Evolutionary conservation across 139 green algal genomes (phyloP).

Genomic region (Micractinium sp.): DNA sequence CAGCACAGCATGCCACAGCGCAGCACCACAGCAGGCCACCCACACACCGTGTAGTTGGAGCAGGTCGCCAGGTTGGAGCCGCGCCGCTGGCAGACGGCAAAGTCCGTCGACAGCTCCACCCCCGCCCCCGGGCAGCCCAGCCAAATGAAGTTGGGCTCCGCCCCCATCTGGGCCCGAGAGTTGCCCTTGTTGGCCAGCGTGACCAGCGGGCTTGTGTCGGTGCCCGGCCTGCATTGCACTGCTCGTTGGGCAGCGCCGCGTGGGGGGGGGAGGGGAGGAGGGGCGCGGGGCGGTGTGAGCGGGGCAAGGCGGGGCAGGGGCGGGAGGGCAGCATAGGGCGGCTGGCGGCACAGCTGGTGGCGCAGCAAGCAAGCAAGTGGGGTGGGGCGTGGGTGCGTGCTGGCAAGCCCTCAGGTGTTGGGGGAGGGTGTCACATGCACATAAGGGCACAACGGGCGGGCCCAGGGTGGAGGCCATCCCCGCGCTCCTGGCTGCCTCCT

Average conservation of each 20-base stretch:
- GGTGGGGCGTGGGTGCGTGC: too few species aligned
- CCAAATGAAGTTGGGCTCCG: not conserved
- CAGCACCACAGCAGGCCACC: not conserved
- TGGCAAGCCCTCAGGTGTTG: too few species aligned
- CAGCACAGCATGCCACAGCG: too few species aligned
- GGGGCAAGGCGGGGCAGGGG: not conserved
- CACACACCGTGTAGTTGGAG: not conserved
- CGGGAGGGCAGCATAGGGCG: too few species aligned
- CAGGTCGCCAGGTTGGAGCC: not conserved
- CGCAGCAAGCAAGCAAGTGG: too few species aligned
- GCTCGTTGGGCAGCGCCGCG: too few species aligned
- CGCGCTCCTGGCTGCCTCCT: too few species aligned
- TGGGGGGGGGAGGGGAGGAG: not conserved
- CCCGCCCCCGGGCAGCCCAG: not conserved
- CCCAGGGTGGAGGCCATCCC: too few species aligned
- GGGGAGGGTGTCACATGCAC: too few species aligned
- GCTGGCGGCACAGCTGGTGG: too few species aligned
- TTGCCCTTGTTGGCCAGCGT: not conserved
- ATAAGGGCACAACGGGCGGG: too few species aligned
- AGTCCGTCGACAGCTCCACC: not conserved
- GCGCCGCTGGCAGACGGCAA: not conserved
- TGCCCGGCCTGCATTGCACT: not conserved
- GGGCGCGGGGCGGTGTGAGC: not conserved
- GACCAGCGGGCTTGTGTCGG: not conserved
- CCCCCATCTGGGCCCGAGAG: not conserved